Base-by-base conservation (phyloP, 2,329 filamentous ascomycete species). In the Coniochaeta hoffmannii region DNA sequence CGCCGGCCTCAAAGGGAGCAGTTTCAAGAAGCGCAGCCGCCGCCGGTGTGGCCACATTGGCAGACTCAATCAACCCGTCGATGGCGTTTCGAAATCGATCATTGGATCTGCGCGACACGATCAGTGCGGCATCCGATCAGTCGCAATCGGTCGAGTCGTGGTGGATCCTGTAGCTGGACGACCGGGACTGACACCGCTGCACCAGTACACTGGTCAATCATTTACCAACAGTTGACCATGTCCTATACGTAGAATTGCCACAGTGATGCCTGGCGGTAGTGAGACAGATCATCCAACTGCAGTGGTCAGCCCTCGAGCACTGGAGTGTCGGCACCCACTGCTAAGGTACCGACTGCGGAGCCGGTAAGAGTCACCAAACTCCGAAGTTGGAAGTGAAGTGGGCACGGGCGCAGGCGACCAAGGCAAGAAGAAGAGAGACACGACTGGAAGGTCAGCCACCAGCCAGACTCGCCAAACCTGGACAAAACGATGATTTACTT, bases 21-120 rank as follows among this genome's bases (percentile, higher is more conserved):
- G 41, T 46, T 46, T 46, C 41, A 46, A 28, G n/a, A 46, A 28
- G 41, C 41, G 41, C 41, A 46, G 41, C 15, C 41, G 41, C 41
- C 41, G 12, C 30, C n/a, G n/a, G n/a, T 4, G 19, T 19, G 41
- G 41, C 41, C 22, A 46, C 41, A 28, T 14, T 41, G 36, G 12
- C 41, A 46, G 41, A 22, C 41, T 46, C 26, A 19, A 41, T 46
- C 26, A 19, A 41, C 36, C 22, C 4, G 19, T 28, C 41, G 26
- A 46, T 3, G n/a, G 24, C 41, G 41, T 46, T 46, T 46, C 24
- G n/a, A n/a, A n/a, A n/a, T n/a, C n/a, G n/a, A n/a, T n/a, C n/a
- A n/a, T n/a, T n/a, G n/a, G n/a, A n/a, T n/a, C n/a, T n/a, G n/a
- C n/a, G n/a, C n/a, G n/a, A n/a, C n/a, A n/a, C n/a, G n/a, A n/a